A percentile compares a stretch with the other conserved stretches of the same genome.
These are phyloP conservation scores for Cinchona pubescens DNA, from an alignment of 257 asterid genomes.

Conservation along the genomic window DNA sequence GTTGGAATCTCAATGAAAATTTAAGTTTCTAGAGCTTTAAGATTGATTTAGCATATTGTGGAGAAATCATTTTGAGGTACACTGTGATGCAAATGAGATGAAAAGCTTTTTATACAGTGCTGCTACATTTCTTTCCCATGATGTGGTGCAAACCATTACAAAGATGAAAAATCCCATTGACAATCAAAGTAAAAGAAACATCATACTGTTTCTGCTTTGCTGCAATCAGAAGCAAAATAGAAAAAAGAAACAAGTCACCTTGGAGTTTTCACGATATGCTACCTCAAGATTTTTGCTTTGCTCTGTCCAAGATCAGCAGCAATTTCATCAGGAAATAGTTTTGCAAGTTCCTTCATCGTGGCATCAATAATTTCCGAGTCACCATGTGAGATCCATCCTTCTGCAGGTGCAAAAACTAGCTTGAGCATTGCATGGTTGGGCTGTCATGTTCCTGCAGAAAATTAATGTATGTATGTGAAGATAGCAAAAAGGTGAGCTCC, in stretches of 20 bases:
- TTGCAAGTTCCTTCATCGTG: conserved; percentile 93
- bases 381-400: conserved; percentile 88
- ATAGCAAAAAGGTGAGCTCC: background rate
- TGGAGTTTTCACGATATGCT: conserved; percentile 90
- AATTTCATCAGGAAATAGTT: conserved; percentile 90
- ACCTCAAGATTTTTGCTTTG: conserved; percentile 92
- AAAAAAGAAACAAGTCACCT: conserved; percentile 40
- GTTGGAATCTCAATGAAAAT: background rate
- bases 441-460: conserved; percentile 73
- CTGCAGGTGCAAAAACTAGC: conserved; percentile 96
- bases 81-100: background rate
- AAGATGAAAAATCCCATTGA: background rate
- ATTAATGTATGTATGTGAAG: background rate
- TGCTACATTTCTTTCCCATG: background rate
- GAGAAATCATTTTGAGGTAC: background rate
- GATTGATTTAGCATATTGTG: background rate
- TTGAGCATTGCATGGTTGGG: conserved; percentile 89
- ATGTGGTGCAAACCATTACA: background rate
- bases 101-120: background rate
- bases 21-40: background rate
- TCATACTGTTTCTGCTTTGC: background rate
- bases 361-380: conserved; percentile 86
- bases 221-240: background rate
- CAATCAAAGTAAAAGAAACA: background rate
- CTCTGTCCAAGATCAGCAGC: conserved; percentile 92